Conservation (phyloP, 345 rosid genomes). For the Sisymbrium altissimum region DNA sequence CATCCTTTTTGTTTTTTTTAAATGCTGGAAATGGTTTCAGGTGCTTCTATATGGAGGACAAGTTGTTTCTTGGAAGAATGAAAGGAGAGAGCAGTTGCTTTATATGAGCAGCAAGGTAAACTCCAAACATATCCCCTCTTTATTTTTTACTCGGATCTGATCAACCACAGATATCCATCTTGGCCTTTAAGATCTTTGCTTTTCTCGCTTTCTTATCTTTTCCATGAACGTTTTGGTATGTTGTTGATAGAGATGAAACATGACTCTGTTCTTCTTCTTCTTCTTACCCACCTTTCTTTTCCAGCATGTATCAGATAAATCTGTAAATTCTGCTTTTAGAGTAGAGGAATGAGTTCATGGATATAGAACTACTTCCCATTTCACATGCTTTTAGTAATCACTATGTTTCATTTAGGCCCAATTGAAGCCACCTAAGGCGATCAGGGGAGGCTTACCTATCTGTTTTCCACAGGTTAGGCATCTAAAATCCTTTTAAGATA, state of each 20-base stretch:
- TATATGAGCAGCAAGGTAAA: conserved; percentile 84
- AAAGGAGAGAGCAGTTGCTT: conserved; percentile 75
- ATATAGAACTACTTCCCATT: not conserved
- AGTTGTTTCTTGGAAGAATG: conserved; percentile 88
- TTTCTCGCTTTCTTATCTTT: not conserved
- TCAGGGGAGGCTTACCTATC: conserved; percentile 76
- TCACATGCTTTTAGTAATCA: not conserved
- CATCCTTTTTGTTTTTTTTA: too few species aligned
- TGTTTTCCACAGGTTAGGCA: conserved; percentile 82
- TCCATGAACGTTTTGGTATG: not conserved
- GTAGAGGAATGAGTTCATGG: not conserved
- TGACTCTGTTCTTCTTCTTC: not conserved
- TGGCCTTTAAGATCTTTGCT: not conserved
- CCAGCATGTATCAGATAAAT: not conserved
- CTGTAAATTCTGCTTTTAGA: not conserved
- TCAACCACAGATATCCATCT: not conserved
- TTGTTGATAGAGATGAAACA: not conserved
- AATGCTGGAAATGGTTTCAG: too few species aligned
- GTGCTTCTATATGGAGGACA: conserved; percentile 85
- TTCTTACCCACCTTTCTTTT: not conserved
- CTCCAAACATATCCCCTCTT: not conserved
- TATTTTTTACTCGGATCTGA: not conserved
- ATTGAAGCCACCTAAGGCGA: conserved; percentile 64
- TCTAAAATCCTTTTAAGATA: conserved; percentile 15
- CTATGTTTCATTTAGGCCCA: conserved; percentile 44